Percentiles rank a stretch among this genome's conserved stretches.
Evolutionary conservation across 129 eudicot species (phyloP).

Genomic region (Heracleum sosnowskyi): DNA sequence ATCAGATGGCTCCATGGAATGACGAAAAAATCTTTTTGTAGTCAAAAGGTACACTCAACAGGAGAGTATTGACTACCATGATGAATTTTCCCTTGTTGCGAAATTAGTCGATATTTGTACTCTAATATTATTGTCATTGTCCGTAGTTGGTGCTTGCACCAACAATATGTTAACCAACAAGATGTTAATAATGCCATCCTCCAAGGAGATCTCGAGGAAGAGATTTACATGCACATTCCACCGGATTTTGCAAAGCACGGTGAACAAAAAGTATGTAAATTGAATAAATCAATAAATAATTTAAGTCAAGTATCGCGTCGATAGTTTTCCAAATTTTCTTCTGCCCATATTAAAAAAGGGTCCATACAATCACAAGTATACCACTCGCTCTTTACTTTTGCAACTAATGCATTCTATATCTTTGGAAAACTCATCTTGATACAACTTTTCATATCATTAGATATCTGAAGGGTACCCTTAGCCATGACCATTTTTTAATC

Average conservation of each 20-base stretch:
- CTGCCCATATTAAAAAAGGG: not conserved
- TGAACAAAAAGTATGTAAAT: not conserved
- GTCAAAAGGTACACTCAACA: not conserved
- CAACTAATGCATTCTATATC: too few relatives aligned
- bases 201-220: not conserved
- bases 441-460: not conserved
- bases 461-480: not conserved
- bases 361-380: not conserved
- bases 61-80: not conserved
- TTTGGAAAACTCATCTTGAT: not conserved
- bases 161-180: constrained; percentile 1
- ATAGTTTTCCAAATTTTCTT: not conserved
- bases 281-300: not conserved
- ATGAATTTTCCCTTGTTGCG: not conserved
- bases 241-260: not conserved
- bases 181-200: constrained; percentile 1
- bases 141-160: not conserved
- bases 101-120: not conserved
- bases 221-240: constrained; percentile 5
- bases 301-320: not conserved
- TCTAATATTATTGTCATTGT: not conserved
- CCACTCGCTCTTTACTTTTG: too few relatives aligned
- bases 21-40: not conserved
- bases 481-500: not conserved
- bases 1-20: not conserved